These are phyloP conservation scores for Linderniella brevidens DNA, from an alignment of 257 asterid species.

Conservation along the genomic window DNA sequence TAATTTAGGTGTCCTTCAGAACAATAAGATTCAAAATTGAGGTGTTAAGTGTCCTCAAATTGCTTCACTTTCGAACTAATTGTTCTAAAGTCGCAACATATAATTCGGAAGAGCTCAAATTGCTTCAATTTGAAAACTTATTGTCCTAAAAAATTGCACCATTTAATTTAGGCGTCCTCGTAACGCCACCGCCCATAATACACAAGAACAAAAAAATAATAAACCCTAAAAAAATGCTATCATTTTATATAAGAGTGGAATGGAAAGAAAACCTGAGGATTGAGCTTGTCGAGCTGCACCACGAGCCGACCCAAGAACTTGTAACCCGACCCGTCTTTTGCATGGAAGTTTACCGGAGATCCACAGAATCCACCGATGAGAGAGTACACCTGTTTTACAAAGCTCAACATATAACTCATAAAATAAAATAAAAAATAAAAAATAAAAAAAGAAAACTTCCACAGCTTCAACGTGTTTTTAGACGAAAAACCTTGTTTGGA, in stretches of 20 bases:
- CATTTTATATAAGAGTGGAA: neutral
- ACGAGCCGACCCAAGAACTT: slow-evolving; percentile 61
- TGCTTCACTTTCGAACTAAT: no score
- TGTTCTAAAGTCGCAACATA: no score
- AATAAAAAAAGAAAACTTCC: neutral
- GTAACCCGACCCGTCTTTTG: slow-evolving; percentile 71
- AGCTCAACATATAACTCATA: slow-evolving; percentile 1
- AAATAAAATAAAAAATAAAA: neutral
- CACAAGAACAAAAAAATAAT: no score
- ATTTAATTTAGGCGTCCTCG: no score
- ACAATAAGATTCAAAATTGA: no score
- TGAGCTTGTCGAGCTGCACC: slow-evolving; percentile 65
- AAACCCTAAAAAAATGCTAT: no score
- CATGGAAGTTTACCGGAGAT: slow-evolving; percentile 56
- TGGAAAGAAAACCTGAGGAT: slow-evolving; percentile 44
- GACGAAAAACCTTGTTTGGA: slow-evolving; percentile 50
- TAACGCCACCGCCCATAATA: no score
- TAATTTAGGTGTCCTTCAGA: no score
- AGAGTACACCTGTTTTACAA: slow-evolving; percentile 38
- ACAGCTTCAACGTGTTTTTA: neutral
- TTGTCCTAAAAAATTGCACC: no score
- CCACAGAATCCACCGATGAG: slow-evolving; percentile 67
- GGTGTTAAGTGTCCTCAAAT: no score
- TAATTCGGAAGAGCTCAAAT: no score
- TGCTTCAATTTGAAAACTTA: no score